Evolutionary conservation across 208 protist species (phyloP), one percentile per base, ranked within the genome.

Genomic region (Leishmania martiniquensis): DNA sequence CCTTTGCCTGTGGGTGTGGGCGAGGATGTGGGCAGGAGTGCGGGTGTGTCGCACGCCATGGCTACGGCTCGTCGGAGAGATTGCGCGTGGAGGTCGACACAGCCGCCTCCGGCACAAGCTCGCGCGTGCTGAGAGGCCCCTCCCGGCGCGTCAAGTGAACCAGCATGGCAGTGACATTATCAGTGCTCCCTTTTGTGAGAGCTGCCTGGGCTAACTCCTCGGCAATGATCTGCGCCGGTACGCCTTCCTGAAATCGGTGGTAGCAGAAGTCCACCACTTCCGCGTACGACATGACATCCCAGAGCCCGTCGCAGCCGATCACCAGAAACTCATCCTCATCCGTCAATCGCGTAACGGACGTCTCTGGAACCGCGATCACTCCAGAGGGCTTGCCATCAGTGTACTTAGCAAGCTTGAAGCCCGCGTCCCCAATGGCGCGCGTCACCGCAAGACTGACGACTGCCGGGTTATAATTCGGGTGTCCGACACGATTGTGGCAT

Each of bases 361-460:
- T 93, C 80, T 93, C 85, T 20, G 94, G 92, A 42, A 89, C 87
- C 10, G 90, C 89, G 66, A 95, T 96, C 51, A 97, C 87, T 13
- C 90, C 92, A 17, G 91, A 95, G 9, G 86, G 87, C 76, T 93
- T 94, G 17, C 90, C 92, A 72, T 95, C 89, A 4, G 94, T 95
- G 81, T 91, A 95, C 75, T 93, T 86, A 20, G 89, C 87, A 70
- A 95, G 82, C 82, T 97, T 97, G 81, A 98, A 99, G 34, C 85
- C 89, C 44, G 97, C 96, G 85, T 99, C 98, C n/a, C 98, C 98
- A 74, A 99, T 95, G 29, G 97, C 96, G 47, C 98, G 91, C 1
- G 93, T 98, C 44, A 99, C 89, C 49, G 94, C 97, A 20, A 99
- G 87, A 81, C 90, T 98, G 49, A 95, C 84, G 12, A 98, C 88